Percentiles rank a stretch among this genome's conserved stretches.
phyloP scores from a whole-genome alignment of 768 basidiomycete species.

The Filobasidium floriforme region DNA sequence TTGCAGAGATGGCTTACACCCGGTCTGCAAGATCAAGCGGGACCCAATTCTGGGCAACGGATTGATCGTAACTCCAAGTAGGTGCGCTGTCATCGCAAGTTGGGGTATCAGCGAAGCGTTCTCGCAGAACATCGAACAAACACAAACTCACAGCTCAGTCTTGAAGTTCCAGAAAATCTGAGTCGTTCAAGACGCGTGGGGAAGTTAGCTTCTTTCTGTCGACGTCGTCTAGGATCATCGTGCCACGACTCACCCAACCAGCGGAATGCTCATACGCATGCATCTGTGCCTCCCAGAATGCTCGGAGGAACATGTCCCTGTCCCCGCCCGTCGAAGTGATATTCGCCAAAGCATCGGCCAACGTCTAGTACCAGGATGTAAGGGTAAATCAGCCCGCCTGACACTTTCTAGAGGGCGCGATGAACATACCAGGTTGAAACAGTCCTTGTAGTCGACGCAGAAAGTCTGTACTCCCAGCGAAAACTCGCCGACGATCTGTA shows the following conservation, averaged over 20 bases:
- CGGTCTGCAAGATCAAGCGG: slow-evolving; percentile 33
- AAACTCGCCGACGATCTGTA: slow-evolving; percentile 37
- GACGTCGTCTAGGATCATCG: neutral
- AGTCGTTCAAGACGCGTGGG: too few species aligned
- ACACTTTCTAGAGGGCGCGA: too few species aligned
- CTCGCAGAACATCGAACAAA: neutral
- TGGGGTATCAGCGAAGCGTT: neutral
- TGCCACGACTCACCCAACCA: slow-evolving; percentile 8
- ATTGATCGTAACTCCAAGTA: slow-evolving; percentile 36
- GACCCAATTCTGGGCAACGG: slow-evolving; percentile 37
- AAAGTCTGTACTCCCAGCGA: slow-evolving; percentile 34
- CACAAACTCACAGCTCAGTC: neutral
- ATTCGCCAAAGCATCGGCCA: slow-evolving; percentile 27
- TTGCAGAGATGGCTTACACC: slow-evolving; percentile 19
- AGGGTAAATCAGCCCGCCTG: too few species aligned
- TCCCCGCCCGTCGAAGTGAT: slow-evolving; percentile 28
- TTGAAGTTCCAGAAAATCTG: slow-evolving; percentile 1
- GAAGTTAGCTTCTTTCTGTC: too few species aligned
- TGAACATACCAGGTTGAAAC: slow-evolving; percentile 22
- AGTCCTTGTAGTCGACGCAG: slow-evolving; percentile 37
- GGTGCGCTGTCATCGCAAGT: slow-evolving; percentile 22
- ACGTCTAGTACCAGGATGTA: neutral
- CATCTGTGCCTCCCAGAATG: slow-evolving; percentile 38
- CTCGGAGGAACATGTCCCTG: slow-evolving; percentile 32
- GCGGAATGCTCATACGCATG: slow-evolving; percentile 35